phyloP scores from a whole-genome alignment of 768 basidiomycete genomes.

The Solioccasus polychromus region DNA sequence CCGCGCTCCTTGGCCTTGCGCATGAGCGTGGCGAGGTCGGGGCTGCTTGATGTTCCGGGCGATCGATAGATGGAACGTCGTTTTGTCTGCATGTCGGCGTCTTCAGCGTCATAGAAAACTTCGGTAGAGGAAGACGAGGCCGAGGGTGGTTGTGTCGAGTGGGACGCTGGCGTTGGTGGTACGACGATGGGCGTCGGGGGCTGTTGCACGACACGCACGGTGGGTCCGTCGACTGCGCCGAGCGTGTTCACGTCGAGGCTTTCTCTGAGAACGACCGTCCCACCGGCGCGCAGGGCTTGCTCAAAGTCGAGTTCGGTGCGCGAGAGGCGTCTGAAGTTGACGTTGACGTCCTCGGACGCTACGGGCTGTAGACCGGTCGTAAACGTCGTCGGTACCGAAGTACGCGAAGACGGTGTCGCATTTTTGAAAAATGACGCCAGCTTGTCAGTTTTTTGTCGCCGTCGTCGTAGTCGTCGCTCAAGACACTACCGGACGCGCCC shows the following conservation, averaged over 20 bases:
- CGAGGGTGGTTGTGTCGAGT: slow-evolving; percentile 29
- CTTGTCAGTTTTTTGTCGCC: slow-evolving; percentile 5
- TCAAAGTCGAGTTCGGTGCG: slow-evolving; percentile 82
- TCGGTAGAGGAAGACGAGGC: slow-evolving; percentile 58
- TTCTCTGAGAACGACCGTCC: slow-evolving; percentile 68
- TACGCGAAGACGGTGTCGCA: slow-evolving; percentile 43
- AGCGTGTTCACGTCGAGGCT: slow-evolving; percentile 67
- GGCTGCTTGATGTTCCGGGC: slow-evolving; percentile 86
- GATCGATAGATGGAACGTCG: slow-evolving; percentile 85
- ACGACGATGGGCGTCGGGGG: slow-evolving; percentile 62
- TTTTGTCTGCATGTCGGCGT: slow-evolving; percentile 66
- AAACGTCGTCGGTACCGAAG: slow-evolving; percentile 46
- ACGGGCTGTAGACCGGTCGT: slow-evolving; percentile 54
- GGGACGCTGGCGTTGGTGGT: slow-evolving; percentile 43
- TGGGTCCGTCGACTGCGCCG: slow-evolving; percentile 51
- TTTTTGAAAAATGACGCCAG: slow-evolving; percentile 66
- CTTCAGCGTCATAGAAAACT: slow-evolving; percentile 62
- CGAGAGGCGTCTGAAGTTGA: slow-evolving; percentile 56
- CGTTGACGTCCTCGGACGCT: slow-evolving; percentile 46
- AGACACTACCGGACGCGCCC: slow-evolving; percentile 1
- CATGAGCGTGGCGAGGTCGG: slow-evolving; percentile 84
- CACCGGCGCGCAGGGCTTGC: slow-evolving; percentile 62
- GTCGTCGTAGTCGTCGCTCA: slow-evolving; percentile 13
- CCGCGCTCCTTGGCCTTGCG: slow-evolving; percentile 78
- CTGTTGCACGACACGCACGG: slow-evolving; percentile 36